These are phyloP conservation scores for Annulohypoxylon bovei DNA, from an alignment of 495 filamentous ascomycete genomes.

Conservation along the genomic window DNA sequence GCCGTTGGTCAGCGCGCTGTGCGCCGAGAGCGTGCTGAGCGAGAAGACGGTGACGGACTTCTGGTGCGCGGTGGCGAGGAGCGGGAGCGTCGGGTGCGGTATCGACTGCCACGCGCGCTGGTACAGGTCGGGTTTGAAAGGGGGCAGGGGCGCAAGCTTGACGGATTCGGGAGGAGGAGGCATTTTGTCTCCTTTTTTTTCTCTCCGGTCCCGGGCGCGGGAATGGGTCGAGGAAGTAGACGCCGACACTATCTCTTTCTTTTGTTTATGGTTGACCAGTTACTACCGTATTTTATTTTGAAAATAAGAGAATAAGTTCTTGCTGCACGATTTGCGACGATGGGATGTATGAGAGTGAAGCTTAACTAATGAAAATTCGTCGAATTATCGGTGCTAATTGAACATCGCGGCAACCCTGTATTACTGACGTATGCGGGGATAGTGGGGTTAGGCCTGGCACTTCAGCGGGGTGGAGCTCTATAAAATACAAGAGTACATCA, in stretches of 20 bases:
- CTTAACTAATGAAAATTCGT: constrained; percentile 12
- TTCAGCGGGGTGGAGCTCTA: constrained; percentile 6
- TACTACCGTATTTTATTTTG: background rate
- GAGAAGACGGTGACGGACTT: constrained; percentile 90
- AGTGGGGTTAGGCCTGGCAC: constrained; percentile 11
- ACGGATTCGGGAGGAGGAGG: constrained; percentile 21
- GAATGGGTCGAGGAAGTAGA: too few relatives aligned
- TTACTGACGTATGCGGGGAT: constrained; percentile 45
- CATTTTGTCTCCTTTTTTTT: constrained; percentile 22
- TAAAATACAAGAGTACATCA: constrained; percentile 1
- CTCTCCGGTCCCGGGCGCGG: background rate
- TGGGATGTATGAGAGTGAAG: background rate
- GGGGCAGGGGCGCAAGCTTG: constrained; percentile 49
- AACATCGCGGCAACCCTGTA: background rate
- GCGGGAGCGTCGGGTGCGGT: constrained; percentile 85
- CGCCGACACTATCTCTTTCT: too few relatives aligned
- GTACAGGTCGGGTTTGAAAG: constrained; percentile 73
- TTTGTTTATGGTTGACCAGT: background rate
- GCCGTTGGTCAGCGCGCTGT: constrained; percentile 82
- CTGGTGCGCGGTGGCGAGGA: constrained; percentile 87
- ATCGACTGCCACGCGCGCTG: constrained; percentile 86
- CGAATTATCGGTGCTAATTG: constrained; percentile 21
- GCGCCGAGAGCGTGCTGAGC: constrained; percentile 77
- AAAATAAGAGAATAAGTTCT: too few relatives aligned
- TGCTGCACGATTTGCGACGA: background rate